A percentile compares a stretch with the other conserved stretches of the same genome.
These are phyloP conservation scores for Microcera coccophila DNA, from an alignment of 2,329 filamentous ascomycete species.

Conservation along the genomic window DNA sequence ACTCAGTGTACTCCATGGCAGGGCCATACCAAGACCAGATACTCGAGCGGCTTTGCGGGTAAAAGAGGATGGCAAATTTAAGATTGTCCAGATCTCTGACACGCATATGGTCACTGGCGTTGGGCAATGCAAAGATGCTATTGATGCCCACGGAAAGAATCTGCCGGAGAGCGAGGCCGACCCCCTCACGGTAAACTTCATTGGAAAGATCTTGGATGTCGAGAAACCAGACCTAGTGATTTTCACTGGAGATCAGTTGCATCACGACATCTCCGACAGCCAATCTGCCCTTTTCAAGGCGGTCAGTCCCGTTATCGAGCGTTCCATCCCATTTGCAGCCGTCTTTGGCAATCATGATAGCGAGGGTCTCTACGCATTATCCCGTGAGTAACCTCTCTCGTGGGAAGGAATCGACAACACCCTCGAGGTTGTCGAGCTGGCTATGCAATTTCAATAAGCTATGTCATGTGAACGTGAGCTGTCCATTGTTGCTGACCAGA, in stretches of 20 bases:
- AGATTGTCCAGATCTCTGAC: slow-evolving; percentile 64
- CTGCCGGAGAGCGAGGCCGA: slow-evolving; percentile 58
- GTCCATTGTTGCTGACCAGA: slow-evolving; percentile 28
- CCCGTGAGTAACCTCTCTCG: slow-evolving; percentile 33
- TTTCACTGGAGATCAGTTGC: slow-evolving; percentile 65
- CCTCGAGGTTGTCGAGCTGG: slow-evolving; percentile 3
- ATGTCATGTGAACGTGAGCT: slow-evolving; percentile 22
- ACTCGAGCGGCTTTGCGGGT: slow-evolving; percentile 43
- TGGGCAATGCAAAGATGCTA: slow-evolving; percentile 29
- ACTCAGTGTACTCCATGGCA: slow-evolving; percentile 31
- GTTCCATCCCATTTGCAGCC: slow-evolving; percentile 64
- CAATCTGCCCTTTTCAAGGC: slow-evolving; percentile 52
- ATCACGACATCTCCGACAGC: slow-evolving; percentile 30
- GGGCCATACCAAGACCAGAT: slow-evolving; percentile 24
- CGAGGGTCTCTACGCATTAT: slow-evolving; percentile 49
- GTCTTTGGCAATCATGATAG: slow-evolving; percentile 74
- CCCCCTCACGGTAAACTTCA: slow-evolving; percentile 63
- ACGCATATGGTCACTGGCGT: slow-evolving; percentile 31
- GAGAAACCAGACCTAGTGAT: slow-evolving; percentile 68
- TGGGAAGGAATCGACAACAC: slow-evolving; percentile 5
- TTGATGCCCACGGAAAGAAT: slow-evolving; percentile 31
- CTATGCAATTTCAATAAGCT: slow-evolving; percentile 18
- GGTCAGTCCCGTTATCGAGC: slow-evolving; percentile 59
- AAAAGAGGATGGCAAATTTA: slow-evolving; percentile 65
- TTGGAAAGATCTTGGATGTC: slow-evolving; percentile 61